Base-by-base conservation (phyloP, 2,329 filamentous ascomycete genomes). In the Fusarium drepaniforme region DNA sequence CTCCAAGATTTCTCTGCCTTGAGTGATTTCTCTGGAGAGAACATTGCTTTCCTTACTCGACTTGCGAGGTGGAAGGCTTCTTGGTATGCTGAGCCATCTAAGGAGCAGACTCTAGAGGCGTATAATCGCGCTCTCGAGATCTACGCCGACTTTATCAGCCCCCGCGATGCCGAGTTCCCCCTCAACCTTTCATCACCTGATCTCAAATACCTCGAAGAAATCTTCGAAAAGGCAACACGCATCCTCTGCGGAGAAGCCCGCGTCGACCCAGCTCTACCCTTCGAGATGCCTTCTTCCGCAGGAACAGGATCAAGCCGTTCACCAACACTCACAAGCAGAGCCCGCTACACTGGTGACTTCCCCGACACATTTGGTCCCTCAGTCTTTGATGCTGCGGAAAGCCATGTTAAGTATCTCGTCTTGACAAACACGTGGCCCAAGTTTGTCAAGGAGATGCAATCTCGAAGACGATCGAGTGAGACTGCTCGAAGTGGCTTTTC, bases 381-480 rank as follows among this genome's bases (percentile, higher is more conserved):
- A 0, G 85, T 93, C 3, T 93, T 93, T 76, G 90, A 92, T 75
- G 85, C 83, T 5, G 89, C 90, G 0, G 87, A 91, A 77, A 81
- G 82, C n/a, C 88, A 87, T 75, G 89, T 93, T 82, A 92, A 92
- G 81, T 91, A 93, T 69, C 85, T 93, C 8, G 91, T 93, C 18
- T 83, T 93, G 68, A 92, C 90, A 16, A 93, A 93, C 78, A 93
- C 92, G 0, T 93, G 92, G 91, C 88, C 88, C 35, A 90, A 88
- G 77, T 91, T 88, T 75, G 85, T 89, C 46, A 83, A 80, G 58
- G 83, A 86, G 33, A 71, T 69, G 67, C 64, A 67, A 5, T 38
- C 44, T 7, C 59, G 53, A 18, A 68, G 65, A 56, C 59, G 64
- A 8, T 70, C 68, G 11, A 64, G 40, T 23, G 65, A 68, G n/a